Base-by-base conservation (phyloP, 139 green algal genomes). In the Auxenochlorella protothecoides region DNA sequence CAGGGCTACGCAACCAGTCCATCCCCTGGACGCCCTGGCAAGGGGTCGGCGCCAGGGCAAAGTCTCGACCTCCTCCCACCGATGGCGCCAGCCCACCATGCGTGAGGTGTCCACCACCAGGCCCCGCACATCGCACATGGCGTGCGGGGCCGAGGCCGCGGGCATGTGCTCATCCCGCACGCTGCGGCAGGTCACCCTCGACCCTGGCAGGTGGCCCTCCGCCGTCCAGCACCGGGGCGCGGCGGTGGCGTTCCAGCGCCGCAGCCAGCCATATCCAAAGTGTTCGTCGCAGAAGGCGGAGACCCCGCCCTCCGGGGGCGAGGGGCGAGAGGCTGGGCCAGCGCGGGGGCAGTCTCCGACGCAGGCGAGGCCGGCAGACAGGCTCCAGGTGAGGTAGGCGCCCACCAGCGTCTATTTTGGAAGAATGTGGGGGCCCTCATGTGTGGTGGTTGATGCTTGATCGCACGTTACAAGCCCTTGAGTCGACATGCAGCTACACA, bases 221-320 rank as follows among this genome's bases (percentile, higher is more conserved):
- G 68, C 65, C 63, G 53, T 51, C 13, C 13, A n/a, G 69, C 77
- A 81, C n/a, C 79, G 56, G 6, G 68, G 59, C 55, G 52, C 62
- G 3, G 72, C 67, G 2, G 64, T 69, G 16, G 53, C 67, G 44
- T 77, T 73, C 77, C 77, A 81, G 57, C 60, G 16, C 55, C 15
- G 57, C 64, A 81, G 7, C 77, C 77, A 81, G 0, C 59, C 69
- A 11, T 66, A 7, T 0, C 77, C 77, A 73, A 81, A 81, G 52
- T 81, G 68, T 13, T 66, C 4, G 57, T 81, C 77, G 60, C 77
- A 81, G 8, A 68, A 76, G 27, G 27, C 27, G 27, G 27, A 44
- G 1, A 44, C 27, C 27, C 27, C 27, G 27, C 27, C 27, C 27
- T 44, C 27, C 27, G 27, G 27, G 27, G 27, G 27, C 27, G 27